Evolutionary conservation across 768 basidiomycete species (phyloP), one percentile per base, ranked within the genome.

Genomic region (Termitomyces sp.): DNA sequence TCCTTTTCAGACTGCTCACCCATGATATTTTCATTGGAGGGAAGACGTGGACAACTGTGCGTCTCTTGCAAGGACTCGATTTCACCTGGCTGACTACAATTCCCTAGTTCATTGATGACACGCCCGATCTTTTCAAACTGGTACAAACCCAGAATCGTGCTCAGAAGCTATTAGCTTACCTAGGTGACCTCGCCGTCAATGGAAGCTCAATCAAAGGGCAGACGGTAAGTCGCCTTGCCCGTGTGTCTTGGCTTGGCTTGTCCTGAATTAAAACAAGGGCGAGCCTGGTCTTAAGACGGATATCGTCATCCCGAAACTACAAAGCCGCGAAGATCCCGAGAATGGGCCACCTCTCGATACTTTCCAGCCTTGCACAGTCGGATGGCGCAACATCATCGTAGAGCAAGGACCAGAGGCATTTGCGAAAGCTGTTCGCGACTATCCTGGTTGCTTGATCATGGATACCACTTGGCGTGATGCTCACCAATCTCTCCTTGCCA

Each of bases 391-490:
- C 76, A 97, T 99, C 73, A 97, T 99, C 71, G 90, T 97, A 63
- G 93, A 98, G 72, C 82, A 97, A 59, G 97, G 97, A 24, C 97
- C 97, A 12, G 97, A 94, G 72, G 97, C 92, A 1, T 99, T 99
- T 69, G 97, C 97, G 51, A 97, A 94, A 76, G 97, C 97, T 41
- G 93, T 98, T 56, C 88, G 97, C 65, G 90, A 88, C 61, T 98
- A 99, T 74, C 92, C 92, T 53, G 97, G 97, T 56, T 87, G 85
- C 55, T 82, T 98, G 60, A 95, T 97, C 74, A 94, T 94, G 93
- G 92, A 99, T 74, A 98, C 96, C 29, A 98, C 96, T 1, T 98
- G 97, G 96, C 91, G 97, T 71, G 97, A 99, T 68, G 97, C 97
- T 24, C 97, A 99, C 72, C 97, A 99, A 73, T 97, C 94, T 29